Evolutionary conservation across 2,329 filamentous ascomycete species (phyloP), one percentile per base, ranked within the genome.

Genomic region (Ceratocystis eucalypticola): DNA sequence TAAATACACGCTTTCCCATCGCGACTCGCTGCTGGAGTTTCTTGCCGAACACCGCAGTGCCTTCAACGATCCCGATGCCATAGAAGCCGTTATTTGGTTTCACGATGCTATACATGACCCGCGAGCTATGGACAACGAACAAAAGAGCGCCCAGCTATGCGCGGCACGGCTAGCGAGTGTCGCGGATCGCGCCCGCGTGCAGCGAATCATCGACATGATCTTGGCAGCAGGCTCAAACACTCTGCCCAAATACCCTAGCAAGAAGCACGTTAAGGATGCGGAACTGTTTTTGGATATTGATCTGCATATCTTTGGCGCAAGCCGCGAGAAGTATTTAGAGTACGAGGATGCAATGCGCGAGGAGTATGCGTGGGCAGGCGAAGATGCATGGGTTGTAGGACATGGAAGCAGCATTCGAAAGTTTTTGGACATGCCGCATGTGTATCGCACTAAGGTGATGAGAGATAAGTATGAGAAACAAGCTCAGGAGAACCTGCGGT

Each of bases 101-200:
- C 66, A 69, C 53, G 68, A 67, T 37, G 64, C 66, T 20, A 48
- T 68, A n/a, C 64, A 67, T 53, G 64, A 69, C 45, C 48, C 66
- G 7, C 53, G 33, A 15, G 55, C 63, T 50, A 30, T 55, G 17
- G 55, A 66, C 53, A 68, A 73, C 37, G 75, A 76, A 1, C 73
- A 69, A 12, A 73, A 75, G 6, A 74, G 74, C 59, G 75, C 75
- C 37, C 64, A 68, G 61, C 62, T 67, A n/a, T 63, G 41, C 22
- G 28, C 44, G 5, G 48, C 53, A 7, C 46, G 62, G 25, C 59
- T 68, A 6, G 22, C 30, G 6, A 12, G 22, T 7, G 48, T 37
- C 17, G 8, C 62, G 3, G 66, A 67, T 62, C 45, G 45, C 10
- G 65, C 57, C 0, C 64, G 67, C 3, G 53, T 68, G n/a, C 15